A percentile compares a stretch with the other conserved stretches of the same genome.
Conservation (phyloP, 805 yeast genomes). For the Candida quercuum region DNA sequence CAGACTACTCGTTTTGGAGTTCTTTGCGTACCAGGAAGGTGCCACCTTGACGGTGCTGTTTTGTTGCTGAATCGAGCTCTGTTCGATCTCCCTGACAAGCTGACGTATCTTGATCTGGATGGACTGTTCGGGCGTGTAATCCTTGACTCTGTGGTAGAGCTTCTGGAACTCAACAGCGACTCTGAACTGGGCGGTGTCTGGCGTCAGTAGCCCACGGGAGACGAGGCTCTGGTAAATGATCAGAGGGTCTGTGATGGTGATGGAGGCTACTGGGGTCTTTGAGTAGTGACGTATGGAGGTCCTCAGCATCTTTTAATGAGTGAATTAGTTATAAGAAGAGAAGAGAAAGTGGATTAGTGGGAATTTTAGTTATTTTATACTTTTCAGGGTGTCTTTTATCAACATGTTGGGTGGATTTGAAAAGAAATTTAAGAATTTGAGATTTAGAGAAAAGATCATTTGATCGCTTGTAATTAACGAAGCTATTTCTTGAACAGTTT, state of each 20-base stretch:
- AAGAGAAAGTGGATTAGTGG: no score
- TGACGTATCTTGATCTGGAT: conserved; percentile 17
- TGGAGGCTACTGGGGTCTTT: conserved; percentile 13
- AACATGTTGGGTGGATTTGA: no score
- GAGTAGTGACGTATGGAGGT: not conserved
- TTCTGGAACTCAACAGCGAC: conserved; percentile 60
- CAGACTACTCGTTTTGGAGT: conserved; percentile 30
- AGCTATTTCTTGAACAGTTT: no score
- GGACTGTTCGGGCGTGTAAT: conserved; percentile 42
- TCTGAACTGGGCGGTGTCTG: conserved; percentile 57
- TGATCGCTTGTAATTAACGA: no score
- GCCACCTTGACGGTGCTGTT: not conserved
- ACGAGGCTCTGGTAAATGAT: conserved; percentile 50
- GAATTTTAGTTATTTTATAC: no score
- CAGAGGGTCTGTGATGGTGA: conserved; percentile 60
- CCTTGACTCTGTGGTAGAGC: conserved; percentile 49
- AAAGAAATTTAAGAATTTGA: no score
- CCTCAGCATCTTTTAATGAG: no score
- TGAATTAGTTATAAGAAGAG: not conserved
- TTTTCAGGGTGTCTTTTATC: no score
- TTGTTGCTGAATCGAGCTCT: conserved; percentile 2
- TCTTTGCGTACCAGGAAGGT: conserved; percentile 7
- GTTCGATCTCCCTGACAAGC: conserved; percentile 30
- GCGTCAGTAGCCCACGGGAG: conserved; percentile 41
- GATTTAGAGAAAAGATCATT: no score